Conservation (phyloP, 768 basidiomycete species). For the Pleurotus tuber-regium region DNA sequence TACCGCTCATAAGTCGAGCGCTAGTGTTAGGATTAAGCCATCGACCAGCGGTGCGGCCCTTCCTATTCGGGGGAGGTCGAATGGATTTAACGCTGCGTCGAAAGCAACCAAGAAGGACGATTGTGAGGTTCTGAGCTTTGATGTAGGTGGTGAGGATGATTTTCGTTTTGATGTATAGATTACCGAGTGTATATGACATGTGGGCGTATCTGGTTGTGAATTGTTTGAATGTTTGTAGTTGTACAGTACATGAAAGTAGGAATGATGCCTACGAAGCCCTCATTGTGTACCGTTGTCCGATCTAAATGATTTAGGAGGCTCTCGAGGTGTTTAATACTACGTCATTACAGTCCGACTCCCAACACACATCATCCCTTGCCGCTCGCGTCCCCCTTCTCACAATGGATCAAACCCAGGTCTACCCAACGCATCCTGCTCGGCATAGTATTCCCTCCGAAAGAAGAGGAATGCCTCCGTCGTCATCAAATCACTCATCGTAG, state of each 20-base stretch:
- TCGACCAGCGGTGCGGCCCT: not conserved
- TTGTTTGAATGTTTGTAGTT: not conserved
- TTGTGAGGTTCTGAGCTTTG: conserved; percentile 9
- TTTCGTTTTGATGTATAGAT: conserved; percentile 24
- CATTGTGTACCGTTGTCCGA: too few relatives aligned
- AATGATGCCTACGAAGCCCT: too few relatives aligned
- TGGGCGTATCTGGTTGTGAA: not conserved
- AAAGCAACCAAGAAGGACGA: conserved; percentile 1
- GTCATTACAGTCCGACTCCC: too few relatives aligned
- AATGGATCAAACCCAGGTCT: conserved; percentile 4
- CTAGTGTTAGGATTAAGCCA: not conserved
- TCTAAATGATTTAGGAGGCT: too few relatives aligned
- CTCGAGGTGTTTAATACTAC: too few relatives aligned
- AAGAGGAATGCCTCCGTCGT: not conserved
- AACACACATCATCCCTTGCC: too few relatives aligned
- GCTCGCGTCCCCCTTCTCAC: too few relatives aligned
- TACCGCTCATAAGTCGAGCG: not conserved
- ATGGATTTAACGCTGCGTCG: not conserved
- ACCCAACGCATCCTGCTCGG: not conserved
- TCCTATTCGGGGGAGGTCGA: not conserved
- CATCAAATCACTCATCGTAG: conserved; percentile 8
- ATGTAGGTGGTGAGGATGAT: conserved; percentile 18
- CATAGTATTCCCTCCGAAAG: conserved; percentile 3
- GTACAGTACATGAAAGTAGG: not conserved
- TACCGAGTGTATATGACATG: not conserved